Base-by-base conservation (phyloP, 2,329 filamentous ascomycete genomes). In the Aureobasidium sp. region DNA sequence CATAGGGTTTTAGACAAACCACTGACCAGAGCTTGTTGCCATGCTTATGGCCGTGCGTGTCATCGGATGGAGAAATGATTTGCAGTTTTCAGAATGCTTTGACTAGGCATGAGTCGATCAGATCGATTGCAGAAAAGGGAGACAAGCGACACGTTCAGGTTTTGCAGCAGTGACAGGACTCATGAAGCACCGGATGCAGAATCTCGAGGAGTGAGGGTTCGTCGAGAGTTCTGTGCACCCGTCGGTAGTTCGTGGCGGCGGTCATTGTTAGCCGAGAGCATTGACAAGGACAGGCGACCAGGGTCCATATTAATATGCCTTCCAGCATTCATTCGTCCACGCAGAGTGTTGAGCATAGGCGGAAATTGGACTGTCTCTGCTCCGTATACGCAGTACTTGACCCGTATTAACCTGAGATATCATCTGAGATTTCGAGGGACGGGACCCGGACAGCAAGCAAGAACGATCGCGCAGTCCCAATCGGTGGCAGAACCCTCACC, bases 181-280 rank as follows among this genome's bases (percentile, higher is more conserved):
- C 37, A n/a, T 47, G 15, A 26, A 46, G 12, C 20, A 46, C 26
- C 27, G 32, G n/a, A 46, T 34, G 53, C 53, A 39, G 29, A 29
- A n/a, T 20, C 15, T 37, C 10, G n/a, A 39, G 52, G 5, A 23
- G 17, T 12, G 9, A 47, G 46, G 42, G 53, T 57, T 57, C 53
- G 15, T 34, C 34, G 36, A 46, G 39, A 46, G 53, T 29, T 17
- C 53, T 39, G 53, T 57, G 53, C 53, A 9, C 9, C 32, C 9
- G 32, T 57, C 53, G 53, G 53, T 36, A 57, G 53, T 36, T 37
- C n/a, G 20, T 29, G 53, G 39, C 41, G 20, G 46, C 53, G 53
- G 53, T 57, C 53, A 37, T n/a, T 37, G 39, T 47, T 57, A 57
- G 41, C 53, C 53, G 53, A 57, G 41, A 23, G 39, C 39, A 27